phyloP scores from a whole-genome alignment of 2,329 filamentous ascomycete genomes.

The Alternaria longipes region DNA sequence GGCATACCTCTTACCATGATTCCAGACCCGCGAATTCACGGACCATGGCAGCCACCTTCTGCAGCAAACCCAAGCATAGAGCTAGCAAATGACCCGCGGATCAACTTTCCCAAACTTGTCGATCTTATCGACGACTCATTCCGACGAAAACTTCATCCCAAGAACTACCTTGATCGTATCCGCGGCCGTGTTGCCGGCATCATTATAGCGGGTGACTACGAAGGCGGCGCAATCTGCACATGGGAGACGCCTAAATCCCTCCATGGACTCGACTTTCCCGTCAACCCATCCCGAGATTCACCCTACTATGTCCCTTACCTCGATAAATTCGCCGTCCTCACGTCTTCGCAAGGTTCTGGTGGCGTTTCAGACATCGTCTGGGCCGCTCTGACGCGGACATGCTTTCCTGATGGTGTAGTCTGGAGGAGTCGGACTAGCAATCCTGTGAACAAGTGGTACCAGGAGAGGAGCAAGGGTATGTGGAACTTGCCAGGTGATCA shows the following conservation, averaged over 20 bases:
- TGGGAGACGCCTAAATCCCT: conserved; percentile 80
- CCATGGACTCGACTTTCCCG: conserved; percentile 42
- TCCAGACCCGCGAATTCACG: conserved; percentile 69
- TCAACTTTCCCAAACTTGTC: conserved; percentile 84
- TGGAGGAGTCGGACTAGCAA: conserved; percentile 92
- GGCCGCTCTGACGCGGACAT: conserved; percentile 90
- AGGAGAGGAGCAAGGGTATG: conserved; percentile 85
- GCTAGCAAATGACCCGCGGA: conserved; percentile 76
- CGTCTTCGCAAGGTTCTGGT: conserved; percentile 84
- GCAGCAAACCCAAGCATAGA: conserved; percentile 69
- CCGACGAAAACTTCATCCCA: conserved; percentile 80
- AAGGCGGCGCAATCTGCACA: conserved; percentile 92
- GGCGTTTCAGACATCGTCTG: conserved; percentile 97
- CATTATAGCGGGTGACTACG: conserved; percentile 95
- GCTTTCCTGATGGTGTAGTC: conserved; percentile 87
- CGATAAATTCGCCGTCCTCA: conserved; percentile 96
- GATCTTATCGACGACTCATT: conserved; percentile 95
- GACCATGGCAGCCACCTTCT: conserved; percentile 73
- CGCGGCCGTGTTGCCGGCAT: conserved; percentile 84
- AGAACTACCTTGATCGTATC: conserved; percentile 84
- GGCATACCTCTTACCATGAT: conserved; percentile 90
- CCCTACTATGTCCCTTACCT: conserved; percentile 81
- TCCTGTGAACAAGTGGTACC: conserved; percentile 99
- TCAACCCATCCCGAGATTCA: conserved; percentile 51
- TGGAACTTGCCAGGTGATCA: conserved; percentile 82